Conservation (phyloP, 495 filamentous ascomycete species). For the Aspergillus asperescens region DNA sequence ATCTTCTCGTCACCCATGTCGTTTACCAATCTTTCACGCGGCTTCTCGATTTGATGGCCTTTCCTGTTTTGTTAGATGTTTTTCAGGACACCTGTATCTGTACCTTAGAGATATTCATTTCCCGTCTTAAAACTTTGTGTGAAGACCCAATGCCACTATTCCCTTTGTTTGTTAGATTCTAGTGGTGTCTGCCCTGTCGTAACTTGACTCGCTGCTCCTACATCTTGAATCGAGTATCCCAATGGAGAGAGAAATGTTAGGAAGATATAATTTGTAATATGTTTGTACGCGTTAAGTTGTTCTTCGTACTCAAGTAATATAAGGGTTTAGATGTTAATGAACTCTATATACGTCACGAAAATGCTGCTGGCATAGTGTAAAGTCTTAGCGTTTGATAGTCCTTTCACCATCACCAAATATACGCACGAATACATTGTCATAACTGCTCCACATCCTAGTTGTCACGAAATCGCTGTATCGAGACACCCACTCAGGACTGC, state of each 20-base stretch:
- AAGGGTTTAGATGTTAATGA: background rate
- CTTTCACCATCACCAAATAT: conserved; percentile 88
- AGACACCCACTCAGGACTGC: conserved; percentile 62
- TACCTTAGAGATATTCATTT: conserved; percentile 48
- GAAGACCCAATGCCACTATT: conserved; percentile 29
- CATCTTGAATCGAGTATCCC: too few relatives aligned
- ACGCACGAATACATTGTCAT: conserved; percentile 62
- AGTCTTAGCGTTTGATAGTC: conserved; percentile 38
- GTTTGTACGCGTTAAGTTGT: background rate
- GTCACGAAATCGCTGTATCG: conserved; percentile 43
- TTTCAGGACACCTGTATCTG: conserved; percentile 45
- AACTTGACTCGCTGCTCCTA: too few relatives aligned
- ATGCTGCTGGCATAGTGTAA: background rate
- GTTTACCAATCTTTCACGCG: conserved; percentile 26
- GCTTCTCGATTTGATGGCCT: conserved; percentile 33
- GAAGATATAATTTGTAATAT: background rate
- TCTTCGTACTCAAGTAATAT: background rate
- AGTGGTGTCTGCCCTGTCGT: too few relatives aligned
- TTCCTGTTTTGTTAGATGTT: conserved; percentile 44
- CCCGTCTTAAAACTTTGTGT: conserved; percentile 40
- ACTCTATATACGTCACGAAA: background rate
- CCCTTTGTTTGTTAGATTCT: conserved; percentile 35
- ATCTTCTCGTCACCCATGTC: conserved; percentile 25
- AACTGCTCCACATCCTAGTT: conserved; percentile 60
- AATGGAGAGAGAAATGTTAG: too few relatives aligned